Conservation (phyloP, 805 yeast species). For the Clavispora fructus region DNA sequence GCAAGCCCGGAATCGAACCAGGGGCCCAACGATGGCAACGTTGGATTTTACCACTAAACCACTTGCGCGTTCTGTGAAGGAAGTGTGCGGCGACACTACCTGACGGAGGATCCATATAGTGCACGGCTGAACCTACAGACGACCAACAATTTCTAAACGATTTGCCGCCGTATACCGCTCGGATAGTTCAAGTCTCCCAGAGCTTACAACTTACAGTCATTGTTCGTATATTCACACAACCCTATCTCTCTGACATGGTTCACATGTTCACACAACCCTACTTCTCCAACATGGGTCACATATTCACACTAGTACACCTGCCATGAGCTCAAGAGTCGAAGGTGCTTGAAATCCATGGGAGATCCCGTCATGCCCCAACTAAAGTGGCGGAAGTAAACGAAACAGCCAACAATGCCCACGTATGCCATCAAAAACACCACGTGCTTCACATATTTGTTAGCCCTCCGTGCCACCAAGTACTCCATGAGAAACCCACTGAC, state of each 20-base stretch:
- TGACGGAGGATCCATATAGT: too few relatives aligned
- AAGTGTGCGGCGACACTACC: neutral
- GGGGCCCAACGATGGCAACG: slow-evolving; percentile 20
- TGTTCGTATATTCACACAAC: too few relatives aligned
- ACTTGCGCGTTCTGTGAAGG: slow-evolving; percentile 8
- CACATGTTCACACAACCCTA: neutral
- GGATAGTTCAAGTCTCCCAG: too few relatives aligned
- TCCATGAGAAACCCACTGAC: slow-evolving; percentile 19
- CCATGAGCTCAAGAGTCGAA: slow-evolving; percentile 11
- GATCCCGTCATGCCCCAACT: slow-evolving; percentile 14
- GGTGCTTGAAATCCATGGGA: slow-evolving; percentile 3
- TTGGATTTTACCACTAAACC: slow-evolving; percentile 17
- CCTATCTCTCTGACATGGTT: too few relatives aligned
- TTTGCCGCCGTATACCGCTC: too few relatives aligned
- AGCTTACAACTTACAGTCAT: too few relatives aligned
- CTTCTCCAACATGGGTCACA: too few relatives aligned
- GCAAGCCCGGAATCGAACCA: slow-evolving; percentile 18
- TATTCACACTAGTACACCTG: slow-evolving; percentile 1
- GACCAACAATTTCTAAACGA: too few relatives aligned
- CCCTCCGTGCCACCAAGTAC: slow-evolving; percentile 14
- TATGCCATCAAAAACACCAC: slow-evolving; percentile 4
- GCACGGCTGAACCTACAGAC: too few relatives aligned
- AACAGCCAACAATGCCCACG: slow-evolving; percentile 9
- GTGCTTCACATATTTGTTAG: slow-evolving; percentile 10
- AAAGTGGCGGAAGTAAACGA: slow-evolving; percentile 11